phyloP scores from a whole-genome alignment of 805 yeast species.

The Wickerhamomyces strasburgensis region DNA sequence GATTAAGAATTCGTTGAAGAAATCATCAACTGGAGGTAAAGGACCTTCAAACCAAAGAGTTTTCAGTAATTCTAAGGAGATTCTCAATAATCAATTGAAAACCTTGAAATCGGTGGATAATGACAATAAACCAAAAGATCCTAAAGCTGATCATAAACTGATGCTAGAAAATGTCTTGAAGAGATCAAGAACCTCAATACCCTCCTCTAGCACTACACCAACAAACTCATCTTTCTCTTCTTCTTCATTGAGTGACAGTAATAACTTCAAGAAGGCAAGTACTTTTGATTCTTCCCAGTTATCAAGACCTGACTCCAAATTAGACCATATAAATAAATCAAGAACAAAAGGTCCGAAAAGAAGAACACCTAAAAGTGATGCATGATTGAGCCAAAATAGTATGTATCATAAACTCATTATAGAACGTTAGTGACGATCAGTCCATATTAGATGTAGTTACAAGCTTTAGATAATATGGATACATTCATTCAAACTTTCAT shows the following conservation, averaged over 20 bases:
- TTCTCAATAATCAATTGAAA: slow-evolving; percentile 12
- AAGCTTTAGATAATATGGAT: no score
- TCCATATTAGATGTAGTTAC: no score
- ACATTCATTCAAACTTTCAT: no score
- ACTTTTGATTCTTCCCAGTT: slow-evolving; percentile 17
- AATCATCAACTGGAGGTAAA: slow-evolving; percentile 6
- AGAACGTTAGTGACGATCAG: no score
- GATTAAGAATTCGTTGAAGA: slow-evolving; percentile 14
- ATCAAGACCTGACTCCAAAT: slow-evolving; percentile 1
- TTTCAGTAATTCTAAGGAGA: slow-evolving; percentile 19
- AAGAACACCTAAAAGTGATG: slow-evolving; percentile 27
- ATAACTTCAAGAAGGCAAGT: slow-evolving; percentile 15
- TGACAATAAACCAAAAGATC: neutral
- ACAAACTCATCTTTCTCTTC: neutral
- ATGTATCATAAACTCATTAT: no score
- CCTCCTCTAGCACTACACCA: slow-evolving; percentile 2
- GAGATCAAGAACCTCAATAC: slow-evolving; percentile 16
- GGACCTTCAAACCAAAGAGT: slow-evolving; percentile 19
- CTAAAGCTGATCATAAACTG: slow-evolving; percentile 8
- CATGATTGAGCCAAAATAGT: neutral
- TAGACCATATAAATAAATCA: slow-evolving; percentile 28
- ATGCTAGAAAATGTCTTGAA: slow-evolving; percentile 14
- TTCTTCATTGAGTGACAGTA: neutral
- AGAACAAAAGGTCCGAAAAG: slow-evolving; percentile 34
- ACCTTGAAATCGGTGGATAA: slow-evolving; percentile 9